Evolutionary conservation across 805 yeast genomes (phyloP), one percentile per base, ranked within the genome.

Genomic region (Metschnikowia cerradonensis): DNA sequence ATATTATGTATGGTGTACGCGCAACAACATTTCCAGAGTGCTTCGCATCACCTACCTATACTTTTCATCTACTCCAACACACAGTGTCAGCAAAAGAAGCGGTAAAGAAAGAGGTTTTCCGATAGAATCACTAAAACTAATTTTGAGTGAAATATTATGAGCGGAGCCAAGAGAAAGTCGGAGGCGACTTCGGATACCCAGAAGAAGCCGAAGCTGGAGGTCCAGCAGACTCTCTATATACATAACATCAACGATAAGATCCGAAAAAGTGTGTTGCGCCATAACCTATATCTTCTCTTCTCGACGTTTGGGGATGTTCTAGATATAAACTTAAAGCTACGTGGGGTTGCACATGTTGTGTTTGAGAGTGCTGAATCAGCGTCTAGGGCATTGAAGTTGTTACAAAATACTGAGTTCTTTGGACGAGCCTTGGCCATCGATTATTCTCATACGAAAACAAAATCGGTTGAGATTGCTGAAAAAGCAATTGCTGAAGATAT

Each of bases 311-410:
- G 90, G 0, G 90, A 84, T 60, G 79, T 87, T 2, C 61, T 85
- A 4, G 77, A 79, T 10, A 72, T 87, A 10, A 71, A 74, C 47
- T 72, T 72, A 49, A 75, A 70, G 50, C 66, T 75, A 55, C 70
- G 88, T 50, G 90, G 90, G 0, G 89, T 84, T 60, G 90, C 90
- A 0, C 86, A 84, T 69, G 64, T 86, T 2, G 68, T 79, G 1
- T 73, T 83, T 55, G 72, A 77, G 33, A 73, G 76, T 42, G 51
- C 70, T 1, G 75, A 74, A 19, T 79, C 77, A 40, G 83, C 90
- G 0, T 69, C 75, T 11, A 45, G 70, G 43, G 88, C 89, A 0
- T 45, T 77, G 53, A 69, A 73, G 36, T 65, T 76, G 4, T 60
- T 82, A 11, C 76, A 83, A 44, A 71, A 72, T 2, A 76, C 74